These are phyloP conservation scores for Pythium dissimile DNA, from an alignment of 352 stramenopile species.

Conservation along the genomic window DNA sequence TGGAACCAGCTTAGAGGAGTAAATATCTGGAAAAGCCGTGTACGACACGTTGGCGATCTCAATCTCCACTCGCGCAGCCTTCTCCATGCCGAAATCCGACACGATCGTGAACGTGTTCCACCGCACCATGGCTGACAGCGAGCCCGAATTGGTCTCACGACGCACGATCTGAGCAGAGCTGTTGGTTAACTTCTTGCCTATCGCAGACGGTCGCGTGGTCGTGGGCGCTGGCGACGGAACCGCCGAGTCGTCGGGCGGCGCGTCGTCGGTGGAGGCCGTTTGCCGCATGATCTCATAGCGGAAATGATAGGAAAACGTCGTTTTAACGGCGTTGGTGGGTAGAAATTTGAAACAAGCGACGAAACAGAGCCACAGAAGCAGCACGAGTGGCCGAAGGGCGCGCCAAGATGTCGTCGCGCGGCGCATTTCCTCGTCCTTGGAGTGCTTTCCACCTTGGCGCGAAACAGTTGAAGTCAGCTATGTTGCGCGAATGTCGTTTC, in stretches of 20 bases:
- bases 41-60: conserved; percentile 32
- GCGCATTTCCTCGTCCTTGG: not conserved
- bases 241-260: not conserved
- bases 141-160: conserved; percentile 1
- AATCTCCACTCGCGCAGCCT: conserved; percentile 37
- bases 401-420: not conserved
- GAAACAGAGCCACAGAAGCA: not conserved
- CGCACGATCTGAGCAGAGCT: not conserved
- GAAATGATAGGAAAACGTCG: conserved; percentile 17
- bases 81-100: conserved; percentile 57
- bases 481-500: conserved; percentile 5
- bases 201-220: not conserved
- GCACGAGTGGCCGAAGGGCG: not conserved
- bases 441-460: not conserved
- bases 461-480: conserved; percentile 1
- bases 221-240: not conserved
- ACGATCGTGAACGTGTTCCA: conserved; percentile 69
- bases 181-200: not conserved
- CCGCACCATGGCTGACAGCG: conserved; percentile 24
- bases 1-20: conserved; percentile 24
- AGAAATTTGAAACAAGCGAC: not conserved
- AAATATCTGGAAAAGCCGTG: conserved; percentile 5
- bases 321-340: conserved; percentile 6
- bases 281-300: conserved; percentile 13
- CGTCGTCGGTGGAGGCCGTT: not conserved